Base-by-base conservation (phyloP, 2,329 filamentous ascomycete species). In the Alternaria atra region DNA sequence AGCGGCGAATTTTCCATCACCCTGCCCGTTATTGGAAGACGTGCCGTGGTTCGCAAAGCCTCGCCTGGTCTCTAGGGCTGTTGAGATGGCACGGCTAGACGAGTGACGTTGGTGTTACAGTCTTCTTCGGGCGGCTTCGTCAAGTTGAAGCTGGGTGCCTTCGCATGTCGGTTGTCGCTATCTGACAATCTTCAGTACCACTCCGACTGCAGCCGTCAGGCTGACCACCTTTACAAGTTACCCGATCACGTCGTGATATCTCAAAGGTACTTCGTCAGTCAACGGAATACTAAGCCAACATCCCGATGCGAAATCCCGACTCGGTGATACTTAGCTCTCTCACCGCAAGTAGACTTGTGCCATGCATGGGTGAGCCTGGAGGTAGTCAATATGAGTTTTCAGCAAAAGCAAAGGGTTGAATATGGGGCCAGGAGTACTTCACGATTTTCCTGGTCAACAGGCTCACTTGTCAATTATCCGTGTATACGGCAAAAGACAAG, bases 1-100 rank as follows among this genome's bases (percentile, higher is more conserved):
- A 54, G 60, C 55, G 57, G 52, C 64, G 63, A 66, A 60, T 68
- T 68, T 66, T 68, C 56, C 59, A 61, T 62, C 55, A 63, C 54
- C 47, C 56, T 60, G 47, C 37, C 47, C 52, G 58, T 53, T 62
- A 64, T 64, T 65, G 63, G 63, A 57, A 58, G 53, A 56, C 27
- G 50, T 42, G 30, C 58, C 50, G 47, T 64, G 50, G 52, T 65
- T 65, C 58, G 60, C 60, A 42, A 58, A 55, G 52, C 43, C 35
- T 59, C 53, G 40, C 30, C 30, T 51, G 48, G 30, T 43, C 48
- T 63, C 60, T 57, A 52, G 51, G 56, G 25, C 63, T 46, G 47
- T 54, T 62, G 60, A 61, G 57, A 58, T 52, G 44, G 48, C 42
- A 27, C 43, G 34, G 50, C 51, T 39, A 53, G 34, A 34, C 15